phyloP scores from a whole-genome alignment of 2,329 filamentous ascomycete genomes.

The Neoarthrinium moseri region DNA sequence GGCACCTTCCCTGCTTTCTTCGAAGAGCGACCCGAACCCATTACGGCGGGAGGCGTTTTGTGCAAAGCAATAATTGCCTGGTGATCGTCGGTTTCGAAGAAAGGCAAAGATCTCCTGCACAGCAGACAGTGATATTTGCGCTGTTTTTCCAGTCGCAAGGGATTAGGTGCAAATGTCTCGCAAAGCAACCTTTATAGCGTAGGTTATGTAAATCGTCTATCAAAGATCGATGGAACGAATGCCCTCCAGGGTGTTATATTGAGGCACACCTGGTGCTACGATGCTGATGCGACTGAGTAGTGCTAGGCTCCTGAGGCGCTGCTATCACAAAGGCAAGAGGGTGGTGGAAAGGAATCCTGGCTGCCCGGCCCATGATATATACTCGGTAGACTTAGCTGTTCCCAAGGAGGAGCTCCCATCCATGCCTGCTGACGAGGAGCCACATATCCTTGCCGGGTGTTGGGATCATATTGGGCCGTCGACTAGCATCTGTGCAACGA shows the following conservation, averaged over 20 bases:
- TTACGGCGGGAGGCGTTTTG: slow-evolving; percentile 12
- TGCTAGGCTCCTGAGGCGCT: slow-evolving; percentile 9
- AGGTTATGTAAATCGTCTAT: background rate
- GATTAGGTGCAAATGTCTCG: background rate
- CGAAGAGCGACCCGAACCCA: slow-evolving; percentile 18
- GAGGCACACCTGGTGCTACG: slow-evolving; percentile 23
- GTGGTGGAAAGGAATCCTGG: no score
- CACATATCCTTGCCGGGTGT: background rate
- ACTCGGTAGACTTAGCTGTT: background rate
- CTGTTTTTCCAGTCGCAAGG: background rate
- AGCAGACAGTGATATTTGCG: background rate
- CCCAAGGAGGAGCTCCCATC: background rate
- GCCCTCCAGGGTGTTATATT: slow-evolving; percentile 22
- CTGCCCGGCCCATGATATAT: slow-evolving; percentile 7
- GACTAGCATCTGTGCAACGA: slow-evolving; percentile 18
- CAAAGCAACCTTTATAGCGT: slow-evolving; percentile 14
- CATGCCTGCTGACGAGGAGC: slow-evolving; percentile 1
- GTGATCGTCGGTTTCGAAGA: background rate
- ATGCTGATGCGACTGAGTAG: slow-evolving; percentile 10
- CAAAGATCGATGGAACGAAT: slow-evolving; percentile 16
- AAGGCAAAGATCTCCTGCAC: background rate
- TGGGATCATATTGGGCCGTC: background rate
- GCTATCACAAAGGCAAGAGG: background rate
- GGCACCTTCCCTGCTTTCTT: slow-evolving; percentile 10
- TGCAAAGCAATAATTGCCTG: background rate